phyloP scores from a whole-genome alignment of 768 basidiomycete species.

The Macrolepiota dolichaula region DNA sequence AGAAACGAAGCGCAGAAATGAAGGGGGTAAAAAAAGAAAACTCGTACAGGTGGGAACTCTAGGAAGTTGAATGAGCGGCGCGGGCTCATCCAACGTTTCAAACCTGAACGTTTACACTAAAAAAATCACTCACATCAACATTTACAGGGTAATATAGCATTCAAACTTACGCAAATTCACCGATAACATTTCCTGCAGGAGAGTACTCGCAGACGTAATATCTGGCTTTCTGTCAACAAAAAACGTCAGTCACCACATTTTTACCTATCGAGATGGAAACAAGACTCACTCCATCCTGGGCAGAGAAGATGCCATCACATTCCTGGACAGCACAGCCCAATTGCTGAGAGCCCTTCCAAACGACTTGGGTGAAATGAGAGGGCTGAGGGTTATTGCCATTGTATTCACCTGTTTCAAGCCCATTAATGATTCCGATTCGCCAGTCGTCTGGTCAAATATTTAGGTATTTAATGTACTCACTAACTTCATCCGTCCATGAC shows the following conservation, averaged over 20 bases:
- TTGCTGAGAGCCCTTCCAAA: conserved; percentile 66
- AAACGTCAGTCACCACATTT: neutral
- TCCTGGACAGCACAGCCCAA: conserved; percentile 59
- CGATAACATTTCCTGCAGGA: conserved; percentile 60
- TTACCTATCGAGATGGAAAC: neutral
- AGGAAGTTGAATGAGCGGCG: neutral
- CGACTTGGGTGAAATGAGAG: conserved; percentile 75
- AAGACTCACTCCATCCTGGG: conserved; percentile 49
- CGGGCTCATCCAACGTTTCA: conserved; percentile 17
- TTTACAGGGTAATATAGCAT: neutral
- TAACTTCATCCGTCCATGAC: conserved; percentile 65
- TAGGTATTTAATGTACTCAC: conserved; percentile 36
- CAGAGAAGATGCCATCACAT: conserved; percentile 57
- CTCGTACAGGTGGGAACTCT: neutral
- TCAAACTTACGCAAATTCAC: conserved; percentile 54
- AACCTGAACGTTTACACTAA: conserved; percentile 44
- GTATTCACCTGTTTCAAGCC: conserved; percentile 43
- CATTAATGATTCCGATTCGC: neutral
- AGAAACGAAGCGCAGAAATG: neutral
- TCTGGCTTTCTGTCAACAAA: conserved; percentile 41
- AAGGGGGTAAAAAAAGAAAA: neutral
- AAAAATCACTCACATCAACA: neutral
- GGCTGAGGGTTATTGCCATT: conserved; percentile 50
- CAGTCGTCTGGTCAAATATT: neutral
- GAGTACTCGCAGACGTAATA: conserved; percentile 72